Conservation (phyloP, 164 flowering plant genomes). For the Tinospora cordifolia region DNA sequence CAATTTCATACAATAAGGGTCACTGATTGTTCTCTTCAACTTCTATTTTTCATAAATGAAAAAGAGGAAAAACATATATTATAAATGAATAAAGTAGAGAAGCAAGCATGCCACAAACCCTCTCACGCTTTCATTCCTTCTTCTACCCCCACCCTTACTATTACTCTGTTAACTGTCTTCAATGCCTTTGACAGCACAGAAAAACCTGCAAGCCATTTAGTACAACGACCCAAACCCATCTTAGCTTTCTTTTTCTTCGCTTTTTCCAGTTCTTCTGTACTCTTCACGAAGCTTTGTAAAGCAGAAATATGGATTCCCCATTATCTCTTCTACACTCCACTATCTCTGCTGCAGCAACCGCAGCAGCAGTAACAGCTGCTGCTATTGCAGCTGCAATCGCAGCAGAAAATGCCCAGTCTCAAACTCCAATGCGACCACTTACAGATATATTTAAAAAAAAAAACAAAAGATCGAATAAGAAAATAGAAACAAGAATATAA, state of each 20-base stretch:
- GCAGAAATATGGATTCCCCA: not conserved
- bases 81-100: not conserved
- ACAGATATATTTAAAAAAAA: not conserved
- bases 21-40: not conserved
- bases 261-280: not conserved
- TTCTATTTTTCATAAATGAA: not conserved
- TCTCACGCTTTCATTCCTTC: too few relatives aligned
- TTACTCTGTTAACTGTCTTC: not conserved
- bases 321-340: not conserved
- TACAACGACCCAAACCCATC: not conserved
- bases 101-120: not conserved
- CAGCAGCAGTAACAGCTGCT: not conserved
- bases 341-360: not conserved
- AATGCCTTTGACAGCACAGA: not conserved
- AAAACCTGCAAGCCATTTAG: not conserved
- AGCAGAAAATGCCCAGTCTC: slow-evolving; percentile 6
- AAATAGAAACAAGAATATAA: not conserved
- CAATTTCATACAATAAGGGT: too few relatives aligned
- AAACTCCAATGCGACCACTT: slow-evolving; percentile 16
- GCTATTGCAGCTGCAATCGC: not conserved
- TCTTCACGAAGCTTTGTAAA: not conserved
- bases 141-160: too few relatives aligned
- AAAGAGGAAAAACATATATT: too few relatives aligned
- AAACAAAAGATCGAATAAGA: not conserved
- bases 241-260: not conserved